Evolutionary conservation across 371 early-diverging fungal species (phyloP).

Genomic region (Sporodiniella umbellata): DNA sequence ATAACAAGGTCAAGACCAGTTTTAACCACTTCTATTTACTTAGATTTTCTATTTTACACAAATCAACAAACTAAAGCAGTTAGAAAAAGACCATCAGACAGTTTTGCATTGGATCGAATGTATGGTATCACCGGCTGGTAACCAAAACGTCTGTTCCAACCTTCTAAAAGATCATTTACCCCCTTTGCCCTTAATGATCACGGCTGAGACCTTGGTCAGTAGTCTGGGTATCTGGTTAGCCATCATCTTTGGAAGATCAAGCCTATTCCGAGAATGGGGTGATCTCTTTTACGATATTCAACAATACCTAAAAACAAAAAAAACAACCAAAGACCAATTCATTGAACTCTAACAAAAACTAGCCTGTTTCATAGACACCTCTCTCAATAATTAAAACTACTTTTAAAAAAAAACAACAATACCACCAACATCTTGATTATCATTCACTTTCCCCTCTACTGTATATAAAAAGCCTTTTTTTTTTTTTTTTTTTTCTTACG

Average conservation of each 20-base stretch:
- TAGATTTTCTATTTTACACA: conserved; percentile 53
- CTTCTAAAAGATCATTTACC: conserved; percentile 41
- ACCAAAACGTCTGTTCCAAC: conserved; percentile 40
- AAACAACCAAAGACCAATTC: too few relatives aligned
- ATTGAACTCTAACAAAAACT: too few relatives aligned
- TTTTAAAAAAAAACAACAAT: too few relatives aligned
- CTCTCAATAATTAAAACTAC: too few relatives aligned
- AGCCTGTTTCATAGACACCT: too few relatives aligned
- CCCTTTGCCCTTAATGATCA: conserved; percentile 52
- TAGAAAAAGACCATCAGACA: conserved; percentile 19
- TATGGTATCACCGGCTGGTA: conserved; percentile 33
- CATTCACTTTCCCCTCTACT: too few relatives aligned
- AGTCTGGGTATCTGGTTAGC: conserved; percentile 50
- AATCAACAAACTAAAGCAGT: conserved; percentile 26
- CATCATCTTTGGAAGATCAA: conserved; percentile 59
- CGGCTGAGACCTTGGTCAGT: conserved; percentile 54
- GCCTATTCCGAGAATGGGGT: conserved; percentile 51
- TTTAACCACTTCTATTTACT: conserved; percentile 20
- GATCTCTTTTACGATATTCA: conserved; percentile 39
- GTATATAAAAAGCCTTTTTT: too few relatives aligned
- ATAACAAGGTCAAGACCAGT: too few relatives aligned
- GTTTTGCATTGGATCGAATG: conserved; percentile 46
- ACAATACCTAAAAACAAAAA: too few relatives aligned
- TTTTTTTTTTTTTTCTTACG: too few relatives aligned
- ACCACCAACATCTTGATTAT: too few relatives aligned